Conservation (phyloP, 768 basidiomycete species). For the Artomyces pyxidatus region DNA sequence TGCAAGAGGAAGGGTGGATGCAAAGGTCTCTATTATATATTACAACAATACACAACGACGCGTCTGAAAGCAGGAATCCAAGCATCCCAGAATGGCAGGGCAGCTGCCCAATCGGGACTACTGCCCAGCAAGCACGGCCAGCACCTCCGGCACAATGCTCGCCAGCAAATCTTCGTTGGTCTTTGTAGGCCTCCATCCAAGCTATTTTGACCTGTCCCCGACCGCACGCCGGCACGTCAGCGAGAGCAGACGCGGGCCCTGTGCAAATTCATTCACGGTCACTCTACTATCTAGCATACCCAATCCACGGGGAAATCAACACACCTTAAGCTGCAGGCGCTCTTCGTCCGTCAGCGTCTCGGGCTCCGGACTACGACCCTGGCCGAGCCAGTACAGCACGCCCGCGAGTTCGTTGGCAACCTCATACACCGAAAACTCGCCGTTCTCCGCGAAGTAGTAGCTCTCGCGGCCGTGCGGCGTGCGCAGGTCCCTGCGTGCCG, state of each 20-base stretch:
- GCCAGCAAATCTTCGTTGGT: conserved; percentile 41
- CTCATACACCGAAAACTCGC: conserved; percentile 25
- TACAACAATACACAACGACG: too few species aligned
- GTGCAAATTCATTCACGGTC: too few species aligned
- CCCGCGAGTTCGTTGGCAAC: conserved; percentile 31
- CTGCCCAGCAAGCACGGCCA: too few species aligned
- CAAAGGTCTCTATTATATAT: too few species aligned
- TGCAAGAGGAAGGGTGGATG: too few species aligned
- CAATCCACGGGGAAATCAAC: conserved; percentile 24
- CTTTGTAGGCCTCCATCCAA: conserved; percentile 48
- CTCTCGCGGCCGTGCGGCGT: conserved; percentile 28
- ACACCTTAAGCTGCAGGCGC: conserved; percentile 27
- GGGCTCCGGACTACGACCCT: conserved; percentile 28
- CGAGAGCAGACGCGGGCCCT: conserved; percentile 13
- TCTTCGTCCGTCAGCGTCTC: conserved; percentile 38
- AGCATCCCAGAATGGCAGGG: too few species aligned
- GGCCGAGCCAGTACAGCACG: conserved; percentile 25
- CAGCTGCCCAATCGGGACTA: too few species aligned
- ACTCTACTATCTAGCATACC: neutral
- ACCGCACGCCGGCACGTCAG: conserved; percentile 41
- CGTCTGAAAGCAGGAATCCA: too few species aligned
- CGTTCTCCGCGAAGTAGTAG: conserved; percentile 27
- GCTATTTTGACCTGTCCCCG: conserved; percentile 31
- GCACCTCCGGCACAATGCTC: conserved; percentile 40
- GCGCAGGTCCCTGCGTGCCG: conserved; percentile 19